Evolutionary conservation across 306 rosid species (phyloP), one percentile per base, ranked within the genome.

Genomic region (Citrullus colocynthis): DNA sequence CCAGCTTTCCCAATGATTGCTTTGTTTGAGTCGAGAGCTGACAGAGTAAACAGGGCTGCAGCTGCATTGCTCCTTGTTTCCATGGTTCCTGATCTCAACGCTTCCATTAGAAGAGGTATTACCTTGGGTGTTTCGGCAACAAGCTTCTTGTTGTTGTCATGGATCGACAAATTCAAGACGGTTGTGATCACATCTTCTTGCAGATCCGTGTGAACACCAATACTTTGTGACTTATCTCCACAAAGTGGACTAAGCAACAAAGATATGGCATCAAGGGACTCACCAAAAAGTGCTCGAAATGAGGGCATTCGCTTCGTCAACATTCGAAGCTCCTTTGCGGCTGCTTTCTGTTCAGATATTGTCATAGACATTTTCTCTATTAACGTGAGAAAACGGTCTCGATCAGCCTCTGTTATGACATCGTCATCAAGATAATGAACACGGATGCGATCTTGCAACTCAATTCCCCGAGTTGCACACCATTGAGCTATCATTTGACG

Each of bases 1-100:
- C 96, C 96, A 0, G 91, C 86, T 88, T 88, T 87, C 20, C 98
- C 98, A 20, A 94, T 90, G 18, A 94, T 88, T 20, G 86, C 87
- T 82, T 94, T 94, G 90, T 94, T 94, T 37, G 98, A 91, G 82
- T 94, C 98, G 10, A 94, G 86, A 78, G 96, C 97, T 15, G 98
- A 94, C 74, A 94, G 60, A 44, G 97, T 94, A 82, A 94, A 94
- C 63, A 94, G 87, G 17, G 98, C 82, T 4, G 98, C 98, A 16
- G 98, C 97, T 9, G 98, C 87, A 77, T 91, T 94, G 86, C 90
- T 88, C 81, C 95, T 87, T 20, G 97, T 94, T 76, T 89, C 93
- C 30, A 84, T 86, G 37, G 96, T 94, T 84, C 98, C 95, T 3
- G 89, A 82, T 66, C 82, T 80, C 74, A 94, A 80, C n/a, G 97